A percentile compares a stretch with the other conserved stretches of the same genome.
These are phyloP conservation scores for Skeletonema grethae DNA, from an alignment of 108 stramenopile species.

Conservation along the genomic window DNA sequence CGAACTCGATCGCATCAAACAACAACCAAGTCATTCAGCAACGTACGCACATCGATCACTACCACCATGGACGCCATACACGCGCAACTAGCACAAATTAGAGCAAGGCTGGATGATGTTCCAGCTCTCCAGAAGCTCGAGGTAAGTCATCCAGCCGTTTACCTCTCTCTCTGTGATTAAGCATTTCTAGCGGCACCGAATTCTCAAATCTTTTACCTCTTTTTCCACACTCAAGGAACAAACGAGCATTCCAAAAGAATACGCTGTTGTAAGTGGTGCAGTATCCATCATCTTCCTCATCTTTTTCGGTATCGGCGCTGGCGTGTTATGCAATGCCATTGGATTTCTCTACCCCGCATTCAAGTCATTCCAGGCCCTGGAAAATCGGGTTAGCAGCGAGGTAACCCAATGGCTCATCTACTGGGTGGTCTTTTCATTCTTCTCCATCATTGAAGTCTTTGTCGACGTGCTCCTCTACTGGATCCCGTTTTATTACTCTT, in stretches of 20 bases:
- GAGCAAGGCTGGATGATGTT: conserved; percentile 71
- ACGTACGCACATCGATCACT: background rate
- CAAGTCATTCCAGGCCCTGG: conserved; percentile 88
- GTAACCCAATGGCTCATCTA: conserved; percentile 96
- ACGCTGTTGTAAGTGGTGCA: conserved; percentile 55
- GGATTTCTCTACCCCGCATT: conserved; percentile 93
- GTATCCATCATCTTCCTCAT: conserved; percentile 47
- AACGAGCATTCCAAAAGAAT: conserved; percentile 83
- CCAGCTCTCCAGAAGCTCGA: conserved; percentile 73
- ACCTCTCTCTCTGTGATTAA: background rate
- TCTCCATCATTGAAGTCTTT: conserved; percentile 91
- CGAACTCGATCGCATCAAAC: no score
- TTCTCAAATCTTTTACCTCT: background rate
- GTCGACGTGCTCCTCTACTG: conserved; percentile 83
- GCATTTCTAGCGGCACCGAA: background rate
- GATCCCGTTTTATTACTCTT: conserved; percentile 95
- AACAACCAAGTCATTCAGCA: background rate
- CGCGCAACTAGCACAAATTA: conserved; percentile 60
- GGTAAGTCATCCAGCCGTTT: conserved; percentile 53
- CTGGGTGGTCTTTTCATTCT: conserved; percentile 94
- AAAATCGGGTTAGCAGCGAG: conserved; percentile 73
- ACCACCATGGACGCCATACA: conserved; percentile 56
- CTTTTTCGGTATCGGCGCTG: conserved; percentile 77
- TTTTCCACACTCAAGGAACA: conserved; percentile 50
- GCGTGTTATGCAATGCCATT: conserved; percentile 72